These are phyloP conservation scores for Apophysomyces sp. DNA, from an alignment of 371 early-diverging fungal species.

Conservation along the genomic window DNA sequence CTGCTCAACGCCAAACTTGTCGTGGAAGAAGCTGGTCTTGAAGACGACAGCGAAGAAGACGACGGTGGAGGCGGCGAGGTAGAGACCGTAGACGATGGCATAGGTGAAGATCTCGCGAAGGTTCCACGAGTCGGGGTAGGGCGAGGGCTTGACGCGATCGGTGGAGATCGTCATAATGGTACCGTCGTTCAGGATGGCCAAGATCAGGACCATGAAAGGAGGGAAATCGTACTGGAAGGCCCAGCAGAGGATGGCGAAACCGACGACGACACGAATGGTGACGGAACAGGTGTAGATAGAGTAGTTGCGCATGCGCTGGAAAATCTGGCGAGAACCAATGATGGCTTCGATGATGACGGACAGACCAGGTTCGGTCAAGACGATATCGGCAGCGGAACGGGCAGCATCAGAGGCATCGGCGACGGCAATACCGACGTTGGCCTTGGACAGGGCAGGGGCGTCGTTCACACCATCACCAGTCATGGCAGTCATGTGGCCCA, in stretches of 20 bases:
- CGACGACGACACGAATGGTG: conserved; percentile 55
- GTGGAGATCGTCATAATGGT: conserved; percentile 53
- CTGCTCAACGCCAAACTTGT: conserved; percentile 33
- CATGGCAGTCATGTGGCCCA: conserved; percentile 80
- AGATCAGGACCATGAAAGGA: conserved; percentile 51
- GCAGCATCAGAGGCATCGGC: conserved; percentile 72
- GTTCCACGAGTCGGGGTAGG: conserved; percentile 50
- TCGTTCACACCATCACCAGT: conserved; percentile 96
- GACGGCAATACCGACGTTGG: conserved; percentile 79
- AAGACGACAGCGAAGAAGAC: conserved; percentile 37
- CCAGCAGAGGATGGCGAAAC: conserved; percentile 50
- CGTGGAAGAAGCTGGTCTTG: conserved; percentile 41
- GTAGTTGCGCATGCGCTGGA: conserved; percentile 61
- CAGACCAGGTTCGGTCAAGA: conserved; percentile 70
- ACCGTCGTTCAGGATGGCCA: conserved; percentile 52
- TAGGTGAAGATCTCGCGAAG: conserved; percentile 48
- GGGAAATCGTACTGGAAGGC: conserved; percentile 54
- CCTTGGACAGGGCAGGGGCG: conserved; percentile 85
- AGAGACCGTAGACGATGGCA: conserved; percentile 47
- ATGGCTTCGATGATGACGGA: conserved; percentile 62
- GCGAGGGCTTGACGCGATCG: conserved; percentile 48
- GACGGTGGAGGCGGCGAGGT: conserved; percentile 45
- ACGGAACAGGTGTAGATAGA: conserved; percentile 52
- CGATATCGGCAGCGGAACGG: conserved; percentile 69
- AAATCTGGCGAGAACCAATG: conserved; percentile 58